Percentiles rank a stretch among this genome's conserved stretches.
Evolutionary conservation across 2,329 filamentous ascomycete species (phyloP).

Genomic region (Cladosporium sp.): DNA sequence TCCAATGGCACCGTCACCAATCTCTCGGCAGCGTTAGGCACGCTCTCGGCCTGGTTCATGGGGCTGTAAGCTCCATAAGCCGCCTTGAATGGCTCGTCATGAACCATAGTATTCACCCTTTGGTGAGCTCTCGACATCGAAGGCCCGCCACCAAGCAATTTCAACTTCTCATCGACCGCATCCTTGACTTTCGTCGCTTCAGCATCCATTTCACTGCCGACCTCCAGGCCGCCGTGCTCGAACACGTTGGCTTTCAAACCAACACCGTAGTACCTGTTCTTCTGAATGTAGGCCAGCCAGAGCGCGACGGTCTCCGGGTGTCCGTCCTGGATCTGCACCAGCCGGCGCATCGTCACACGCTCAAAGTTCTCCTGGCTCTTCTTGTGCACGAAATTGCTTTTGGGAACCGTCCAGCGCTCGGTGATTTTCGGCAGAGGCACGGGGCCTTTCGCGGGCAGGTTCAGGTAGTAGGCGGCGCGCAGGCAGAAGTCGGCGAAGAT

Average conservation of each 20-base stretch:
- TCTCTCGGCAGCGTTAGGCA: slow-evolving; percentile 13
- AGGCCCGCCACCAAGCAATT: slow-evolving; percentile 16
- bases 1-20: slow-evolving; percentile 2
- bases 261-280: slow-evolving; percentile 90
- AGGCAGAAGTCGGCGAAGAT: slow-evolving; percentile 94
- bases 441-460: slow-evolving; percentile 78
- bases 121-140: neutral
- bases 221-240: slow-evolving; percentile 61
- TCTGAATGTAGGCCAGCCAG: slow-evolving; percentile 87
- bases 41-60: slow-evolving; percentile 21
- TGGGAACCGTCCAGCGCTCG: slow-evolving; percentile 91
- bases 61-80: slow-evolving; percentile 24
- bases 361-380: slow-evolving; percentile 98
- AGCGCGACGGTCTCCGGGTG: slow-evolving; percentile 81
- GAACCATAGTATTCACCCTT: slow-evolving; percentile 7
- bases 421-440: slow-evolving; percentile 78
- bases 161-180: slow-evolving; percentile 24
- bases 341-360: slow-evolving; percentile 72
- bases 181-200: slow-evolving; percentile 26
- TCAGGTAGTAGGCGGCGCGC: slow-evolving; percentile 88
- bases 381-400: slow-evolving; percentile 87
- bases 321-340: slow-evolving; percentile 91
- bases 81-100: slow-evolving; percentile 27
- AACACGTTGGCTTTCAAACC: slow-evolving; percentile 99
- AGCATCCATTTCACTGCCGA: slow-evolving; percentile 29